These are phyloP conservation scores for Paramecium pentaurelia DNA, from an alignment of 73 alveolate species.

Conservation along the genomic window DNA sequence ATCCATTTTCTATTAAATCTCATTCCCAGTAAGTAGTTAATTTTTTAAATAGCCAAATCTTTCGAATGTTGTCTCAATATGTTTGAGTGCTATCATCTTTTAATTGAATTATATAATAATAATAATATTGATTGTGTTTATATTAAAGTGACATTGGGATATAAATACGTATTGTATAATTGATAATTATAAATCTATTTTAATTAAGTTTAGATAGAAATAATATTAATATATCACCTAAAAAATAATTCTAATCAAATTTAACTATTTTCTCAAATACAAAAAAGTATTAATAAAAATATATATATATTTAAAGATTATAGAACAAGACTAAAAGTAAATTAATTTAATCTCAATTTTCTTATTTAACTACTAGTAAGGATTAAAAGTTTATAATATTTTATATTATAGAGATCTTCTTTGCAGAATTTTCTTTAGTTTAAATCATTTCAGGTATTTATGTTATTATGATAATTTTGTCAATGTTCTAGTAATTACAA, in stretches of 20 bases:
- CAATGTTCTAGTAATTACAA: background rate
- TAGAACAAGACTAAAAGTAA: background rate
- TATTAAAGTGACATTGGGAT: background rate
- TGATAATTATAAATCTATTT: background rate
- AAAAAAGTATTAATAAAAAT: no score
- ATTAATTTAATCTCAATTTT: background rate
- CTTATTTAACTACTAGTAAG: background rate
- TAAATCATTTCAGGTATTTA: constrained; percentile 7
- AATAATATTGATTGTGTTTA: background rate
- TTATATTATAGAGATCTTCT: background rate
- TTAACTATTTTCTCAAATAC: background rate
- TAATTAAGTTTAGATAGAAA: background rate
- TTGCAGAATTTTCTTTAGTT: background rate
- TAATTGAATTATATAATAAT: background rate
- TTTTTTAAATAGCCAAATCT: background rate
- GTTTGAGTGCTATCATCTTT: background rate
- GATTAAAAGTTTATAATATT: background rate
- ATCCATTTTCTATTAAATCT: background rate
- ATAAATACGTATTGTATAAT: no score
- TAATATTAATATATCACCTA: background rate
- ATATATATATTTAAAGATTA: no score
- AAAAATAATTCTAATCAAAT: no score
- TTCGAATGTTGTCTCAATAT: background rate
- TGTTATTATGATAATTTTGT: background rate
- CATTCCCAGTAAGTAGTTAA: background rate